A percentile compares a stretch with the other conserved stretches of the same genome.
phyloP scores from a whole-genome alignment of 2,329 filamentous ascomycete species.

The Neopestalotiopsis clavispora region DNA sequence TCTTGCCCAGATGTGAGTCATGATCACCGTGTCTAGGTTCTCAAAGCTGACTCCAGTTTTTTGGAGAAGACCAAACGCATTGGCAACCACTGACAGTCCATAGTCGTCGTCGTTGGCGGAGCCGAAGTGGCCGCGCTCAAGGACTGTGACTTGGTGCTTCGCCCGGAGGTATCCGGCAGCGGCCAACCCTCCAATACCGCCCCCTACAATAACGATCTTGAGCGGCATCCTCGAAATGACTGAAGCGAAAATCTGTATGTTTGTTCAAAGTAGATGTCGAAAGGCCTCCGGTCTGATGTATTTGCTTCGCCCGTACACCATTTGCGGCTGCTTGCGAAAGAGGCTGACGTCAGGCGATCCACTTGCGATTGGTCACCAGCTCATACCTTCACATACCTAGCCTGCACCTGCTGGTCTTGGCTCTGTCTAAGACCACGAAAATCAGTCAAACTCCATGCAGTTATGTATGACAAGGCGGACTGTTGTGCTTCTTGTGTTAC shows the following conservation, averaged over 20 bases:
- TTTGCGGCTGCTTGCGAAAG: background rate
- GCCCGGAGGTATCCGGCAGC: constrained; percentile 29
- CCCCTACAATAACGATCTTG: constrained; percentile 28
- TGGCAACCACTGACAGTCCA: constrained; percentile 27
- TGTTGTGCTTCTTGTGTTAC: too few relatives aligned
- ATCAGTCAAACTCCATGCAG: too few relatives aligned
- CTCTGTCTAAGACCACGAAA: too few relatives aligned
- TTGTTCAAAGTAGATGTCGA: background rate
- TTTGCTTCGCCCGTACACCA: background rate
- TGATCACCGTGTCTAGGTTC: constrained; percentile 26
- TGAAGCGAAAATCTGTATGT: background rate
- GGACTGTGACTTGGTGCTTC: constrained; percentile 29
- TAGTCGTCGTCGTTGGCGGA: constrained; percentile 25
- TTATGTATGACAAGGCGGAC: too few relatives aligned
- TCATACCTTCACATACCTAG: background rate
- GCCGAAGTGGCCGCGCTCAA: constrained; percentile 27
- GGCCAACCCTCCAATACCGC: constrained; percentile 29
- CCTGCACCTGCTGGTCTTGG: background rate
- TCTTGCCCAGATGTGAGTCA: constrained; percentile 27
- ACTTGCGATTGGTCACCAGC: background rate
- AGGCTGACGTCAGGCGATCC: background rate
- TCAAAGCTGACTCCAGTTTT: constrained; percentile 25
- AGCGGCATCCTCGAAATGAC: constrained; percentile 22
- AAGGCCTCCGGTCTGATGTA: background rate
- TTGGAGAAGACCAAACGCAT: constrained; percentile 27